Evolutionary conservation across 2,329 filamentous ascomycete genomes (phyloP), one percentile per base, ranked within the genome.

Genomic region (Simplicillium aogashimaense): DNA sequence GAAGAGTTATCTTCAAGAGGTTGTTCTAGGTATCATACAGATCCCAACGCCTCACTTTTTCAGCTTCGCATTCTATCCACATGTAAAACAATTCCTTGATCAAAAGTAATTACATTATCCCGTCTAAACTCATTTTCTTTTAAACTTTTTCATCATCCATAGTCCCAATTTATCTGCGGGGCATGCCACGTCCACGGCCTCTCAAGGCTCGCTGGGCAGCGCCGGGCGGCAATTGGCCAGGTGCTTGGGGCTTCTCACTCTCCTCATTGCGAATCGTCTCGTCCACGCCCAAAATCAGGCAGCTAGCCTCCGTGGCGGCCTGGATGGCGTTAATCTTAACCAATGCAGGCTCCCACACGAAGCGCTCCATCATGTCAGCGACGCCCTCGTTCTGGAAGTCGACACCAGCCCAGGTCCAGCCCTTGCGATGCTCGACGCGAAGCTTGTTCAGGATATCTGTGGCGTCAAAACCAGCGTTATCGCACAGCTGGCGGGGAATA

Each of bases 221-320:
- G 50, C 84, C 85, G 1, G 82, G 81, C 4, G 84, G 85, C 50
- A 89, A 69, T 15, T 78, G 75, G 41, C 78, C 75, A 0, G 90
- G 90, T 8, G 79, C 87, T 63, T 94, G 86, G 17, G 89, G 84
- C 61, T 79, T 72, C 53, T 81, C 76, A 55, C 86, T 94, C 70
- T 97, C 89, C 70, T 98, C 87, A 65, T 98, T 98, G 66, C 81
- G 88, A 66, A 98, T 97, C 29, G 92, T 98, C 78, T 98, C 92
- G 58, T 98, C 92, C 42, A 98, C 92, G 53, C 87, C 84, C 54
- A 98, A 68, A 51, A 98, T 97, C 68, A 98, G 67, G 68, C 92
- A 98, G 51, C 84, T 85, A 16, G 92, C 92, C 67, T 98, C 92
- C 28, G 89, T 89, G 38, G 92, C 92, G 15, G 92, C 90, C 69